Conservation (phyloP, 805 yeast genomes). For the Suhomyces vadensis region DNA sequence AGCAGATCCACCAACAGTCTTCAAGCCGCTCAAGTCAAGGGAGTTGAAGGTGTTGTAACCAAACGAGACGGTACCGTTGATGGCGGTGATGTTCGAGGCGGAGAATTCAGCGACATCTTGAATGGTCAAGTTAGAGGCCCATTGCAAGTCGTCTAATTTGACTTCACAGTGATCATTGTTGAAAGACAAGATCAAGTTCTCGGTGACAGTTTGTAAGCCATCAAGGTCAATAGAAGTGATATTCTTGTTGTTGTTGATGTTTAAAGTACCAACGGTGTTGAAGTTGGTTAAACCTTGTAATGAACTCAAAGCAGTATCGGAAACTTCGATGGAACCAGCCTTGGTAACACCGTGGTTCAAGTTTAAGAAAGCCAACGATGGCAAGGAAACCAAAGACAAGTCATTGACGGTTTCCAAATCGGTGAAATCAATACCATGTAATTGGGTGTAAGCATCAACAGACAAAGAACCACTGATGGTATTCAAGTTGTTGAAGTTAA, state of each 20-base stretch:
- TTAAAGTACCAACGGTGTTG: constrained; percentile 33
- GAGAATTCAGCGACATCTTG: constrained; percentile 40
- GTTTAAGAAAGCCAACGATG: constrained; percentile 40
- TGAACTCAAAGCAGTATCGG: constrained; percentile 44
- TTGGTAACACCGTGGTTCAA: constrained; percentile 37
- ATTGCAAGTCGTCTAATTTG: constrained; percentile 34
- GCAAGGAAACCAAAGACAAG: constrained; percentile 41
- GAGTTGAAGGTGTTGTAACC: constrained; percentile 41
- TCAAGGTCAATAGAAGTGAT: constrained; percentile 36
- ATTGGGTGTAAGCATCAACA: constrained; percentile 40
- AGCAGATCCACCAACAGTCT: constrained; percentile 39
- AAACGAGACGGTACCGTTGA: constrained; percentile 42
- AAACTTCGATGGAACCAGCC: constrained; percentile 34
- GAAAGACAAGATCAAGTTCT: constrained; percentile 40
- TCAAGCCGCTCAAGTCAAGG: constrained; percentile 31
- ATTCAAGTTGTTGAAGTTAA: constrained; percentile 30
- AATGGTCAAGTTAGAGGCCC: constrained; percentile 46
- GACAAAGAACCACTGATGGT: constrained; percentile 38
- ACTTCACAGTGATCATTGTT: constrained; percentile 39
- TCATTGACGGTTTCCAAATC: constrained; percentile 29
- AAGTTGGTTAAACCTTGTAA: constrained; percentile 35
- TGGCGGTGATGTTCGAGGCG: constrained; percentile 34
- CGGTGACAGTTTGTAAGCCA: constrained; percentile 33
- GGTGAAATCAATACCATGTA: constrained; percentile 37
- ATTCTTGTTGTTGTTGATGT: constrained; percentile 47